Base-by-base conservation (phyloP, 1,284 basidiomycete genomes). In the Ganoderma sp. region DNA sequence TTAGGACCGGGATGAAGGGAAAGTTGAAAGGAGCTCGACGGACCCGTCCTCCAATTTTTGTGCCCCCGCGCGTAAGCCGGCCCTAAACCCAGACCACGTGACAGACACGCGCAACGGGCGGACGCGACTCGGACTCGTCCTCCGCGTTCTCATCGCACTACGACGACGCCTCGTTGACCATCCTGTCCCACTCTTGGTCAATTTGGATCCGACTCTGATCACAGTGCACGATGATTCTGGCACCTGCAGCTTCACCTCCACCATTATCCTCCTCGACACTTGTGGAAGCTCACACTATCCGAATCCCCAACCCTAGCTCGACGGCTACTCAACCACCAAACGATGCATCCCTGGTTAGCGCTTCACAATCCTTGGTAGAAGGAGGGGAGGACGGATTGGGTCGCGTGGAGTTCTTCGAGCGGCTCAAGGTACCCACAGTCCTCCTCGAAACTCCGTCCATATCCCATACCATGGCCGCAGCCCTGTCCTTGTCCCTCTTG, bases 401-500 rank as follows among this genome's bases (percentile, higher is more conserved):
- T 12, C 22, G 19, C 9, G 64, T 9, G 1, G 37, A 15, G n/a
- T 64, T 70, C 4, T 15, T 74, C 32, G 43, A 65, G 14, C n/a
- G 56, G 39, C 64, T 77, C 2, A 76, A 71, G 10, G 76, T 85
- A 37, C 85, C 86, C 0, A 76, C 72, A 0, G 84, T 90, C 22
- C 73, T 76, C 41, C 79, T 92, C 39, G 84, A 89, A 57, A 74
- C 82, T 2, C 83, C 87, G 15, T 69, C 73, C 1, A 84, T 92
- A 37, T 83, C 84, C 25, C 85, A 87, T 64, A 79, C 79, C 4
- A 83, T 90, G 76, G 90, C 91, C 5, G 85, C 88, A 4, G 83
- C 83, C 25, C 83, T 93, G 2, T 86, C 90, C 4, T 80, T 82
- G 17, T 86, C 84, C 67, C 76, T 92, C 19, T 79, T 93, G 0